phyloP scores from a whole-genome alignment of 1,139 yeast species.

The Kurtzmaniella quercitrusa region DNA sequence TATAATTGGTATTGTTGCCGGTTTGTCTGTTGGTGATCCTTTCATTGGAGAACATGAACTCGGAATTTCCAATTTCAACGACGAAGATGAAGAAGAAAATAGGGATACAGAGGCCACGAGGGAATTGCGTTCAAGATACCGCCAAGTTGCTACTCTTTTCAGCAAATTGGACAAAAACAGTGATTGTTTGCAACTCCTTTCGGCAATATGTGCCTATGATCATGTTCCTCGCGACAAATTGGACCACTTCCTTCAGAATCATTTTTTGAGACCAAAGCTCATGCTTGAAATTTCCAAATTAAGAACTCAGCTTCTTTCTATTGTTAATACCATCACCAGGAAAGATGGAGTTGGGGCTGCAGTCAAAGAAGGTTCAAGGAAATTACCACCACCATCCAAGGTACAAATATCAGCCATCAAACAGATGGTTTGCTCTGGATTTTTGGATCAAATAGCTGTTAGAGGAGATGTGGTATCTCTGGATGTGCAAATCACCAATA shows the following conservation, averaged over 20 bases:
- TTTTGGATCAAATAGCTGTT: conserved; percentile 84
- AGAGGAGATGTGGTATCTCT: conserved; percentile 74
- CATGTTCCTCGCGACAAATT: conserved; percentile 54
- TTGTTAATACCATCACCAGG: conserved; percentile 63
- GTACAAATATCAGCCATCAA: conserved; percentile 74
- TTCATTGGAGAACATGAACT: conserved; percentile 71
- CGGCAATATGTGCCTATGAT: conserved; percentile 88
- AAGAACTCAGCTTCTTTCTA: conserved; percentile 70
- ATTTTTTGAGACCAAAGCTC: conserved; percentile 64
- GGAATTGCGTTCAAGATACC: conserved; percentile 45
- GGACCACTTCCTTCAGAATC: conserved; percentile 45
- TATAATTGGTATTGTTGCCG: conserved; percentile 86
- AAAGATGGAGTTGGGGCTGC: conserved; percentile 56
- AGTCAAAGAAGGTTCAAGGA: conserved; percentile 43
- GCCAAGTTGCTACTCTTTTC: conserved; percentile 57
- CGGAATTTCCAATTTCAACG: conserved; percentile 38
- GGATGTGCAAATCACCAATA: conserved; percentile 57
- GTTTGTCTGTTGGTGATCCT: conserved; percentile 91
- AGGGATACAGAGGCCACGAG: conserved; percentile 34
- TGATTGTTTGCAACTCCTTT: conserved; percentile 71
- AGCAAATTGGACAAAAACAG: conserved; percentile 64
- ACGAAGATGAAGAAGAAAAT: conserved; percentile 27
- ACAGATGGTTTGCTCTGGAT: conserved; percentile 92
- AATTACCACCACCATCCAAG: conserved; percentile 64
- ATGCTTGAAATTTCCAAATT: conserved; percentile 86